Percentiles rank a stretch among this genome's conserved stretches.
These are phyloP conservation scores for Malassezia sp. DNA, from an alignment of 1,284 basidiomycete genomes.

Conservation along the genomic window DNA sequence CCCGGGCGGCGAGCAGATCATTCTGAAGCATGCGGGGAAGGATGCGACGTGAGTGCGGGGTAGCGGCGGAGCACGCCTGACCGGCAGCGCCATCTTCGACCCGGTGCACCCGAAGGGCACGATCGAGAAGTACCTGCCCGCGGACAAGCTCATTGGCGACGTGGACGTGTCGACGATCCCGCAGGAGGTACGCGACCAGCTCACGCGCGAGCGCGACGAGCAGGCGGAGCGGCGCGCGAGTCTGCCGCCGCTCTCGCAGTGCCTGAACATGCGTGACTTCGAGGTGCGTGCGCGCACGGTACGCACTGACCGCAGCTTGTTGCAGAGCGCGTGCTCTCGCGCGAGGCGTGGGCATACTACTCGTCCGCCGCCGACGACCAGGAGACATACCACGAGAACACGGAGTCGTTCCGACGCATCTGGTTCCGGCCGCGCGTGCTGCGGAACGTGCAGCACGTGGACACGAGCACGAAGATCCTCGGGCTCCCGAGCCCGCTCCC, in stretches of 20 bases:
- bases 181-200: conserved; percentile 17
- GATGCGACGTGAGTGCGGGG: conserved; percentile 59
- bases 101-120: conserved; percentile 44
- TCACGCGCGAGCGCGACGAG: conserved; percentile 20
- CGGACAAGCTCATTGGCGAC: conserved; percentile 38
- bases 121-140: conserved; percentile 38
- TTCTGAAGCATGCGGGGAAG: conserved; percentile 65
- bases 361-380: conserved; percentile 52
- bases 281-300: no score
- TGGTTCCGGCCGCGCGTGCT: conserved; percentile 88
- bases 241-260: conserved; percentile 60
- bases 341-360: conserved; percentile 46
- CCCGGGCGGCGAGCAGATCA: conserved; percentile 66
- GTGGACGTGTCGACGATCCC: conserved; percentile 31
- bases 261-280: conserved; percentile 80
- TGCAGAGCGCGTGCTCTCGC: conserved; percentile 33
- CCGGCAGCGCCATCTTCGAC: conserved; percentile 32
- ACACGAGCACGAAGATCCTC: conserved; percentile 51
- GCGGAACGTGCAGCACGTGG: conserved; percentile 67
- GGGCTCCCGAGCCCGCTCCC: conserved; percentile 21
- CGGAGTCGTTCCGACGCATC: conserved; percentile 73
- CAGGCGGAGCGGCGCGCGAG: conserved; percentile 11
- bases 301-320: no score
- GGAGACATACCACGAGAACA: conserved; percentile 62
- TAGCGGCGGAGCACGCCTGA: neutral